Conservation (phyloP, 108 stramenopile species). For the Pinguiococcus pyrenoidosus region DNA sequence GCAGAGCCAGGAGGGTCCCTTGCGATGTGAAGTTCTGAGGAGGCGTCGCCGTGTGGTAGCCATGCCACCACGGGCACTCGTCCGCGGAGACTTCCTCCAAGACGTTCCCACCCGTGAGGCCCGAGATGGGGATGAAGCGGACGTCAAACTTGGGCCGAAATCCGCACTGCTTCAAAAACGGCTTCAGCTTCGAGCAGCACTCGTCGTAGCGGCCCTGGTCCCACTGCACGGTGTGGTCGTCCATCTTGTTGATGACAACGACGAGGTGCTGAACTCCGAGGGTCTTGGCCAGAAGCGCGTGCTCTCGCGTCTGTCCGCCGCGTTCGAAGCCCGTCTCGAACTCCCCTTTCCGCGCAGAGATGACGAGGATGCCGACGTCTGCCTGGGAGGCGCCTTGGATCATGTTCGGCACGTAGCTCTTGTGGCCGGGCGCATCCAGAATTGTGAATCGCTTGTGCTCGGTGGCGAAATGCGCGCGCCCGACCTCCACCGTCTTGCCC, state of each 20-base stretch:
- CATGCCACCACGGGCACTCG: conserved; percentile 83
- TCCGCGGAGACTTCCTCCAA: conserved; percentile 70
- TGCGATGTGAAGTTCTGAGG: conserved; percentile 72
- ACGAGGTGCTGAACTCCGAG: conserved; percentile 85
- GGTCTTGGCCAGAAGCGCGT: conserved; percentile 96
- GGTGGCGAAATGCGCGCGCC: conserved; percentile 91
- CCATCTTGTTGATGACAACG: conserved; percentile 99
- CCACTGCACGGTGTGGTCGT: conserved; percentile 74
- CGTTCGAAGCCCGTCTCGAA: conserved; percentile 92
- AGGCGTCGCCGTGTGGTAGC: conserved; percentile 36
- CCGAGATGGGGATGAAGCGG: conserved; percentile 93
- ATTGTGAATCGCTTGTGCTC: conserved; percentile 88
- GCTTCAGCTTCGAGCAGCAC: conserved; percentile 81
- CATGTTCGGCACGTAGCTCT: conserved; percentile 99
- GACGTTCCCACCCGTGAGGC: conserved; percentile 85
- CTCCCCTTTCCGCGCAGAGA: conserved; percentile 69
- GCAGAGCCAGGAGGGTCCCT: conserved; percentile 64
- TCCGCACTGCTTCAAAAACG: conserved; percentile 88
- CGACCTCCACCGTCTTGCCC: conserved; percentile 98
- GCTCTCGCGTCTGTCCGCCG: conserved; percentile 97
- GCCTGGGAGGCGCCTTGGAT: conserved; percentile 68
- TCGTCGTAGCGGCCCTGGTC: conserved; percentile 77
- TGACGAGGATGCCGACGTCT: conserved; percentile 93
- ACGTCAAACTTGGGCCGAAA: conserved; percentile 92
- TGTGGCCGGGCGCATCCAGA: conserved; percentile 98